Evolutionary conservation across 176 grass and related monocot genomes (phyloP).

Genomic region (Oryza australiensis): DNA sequence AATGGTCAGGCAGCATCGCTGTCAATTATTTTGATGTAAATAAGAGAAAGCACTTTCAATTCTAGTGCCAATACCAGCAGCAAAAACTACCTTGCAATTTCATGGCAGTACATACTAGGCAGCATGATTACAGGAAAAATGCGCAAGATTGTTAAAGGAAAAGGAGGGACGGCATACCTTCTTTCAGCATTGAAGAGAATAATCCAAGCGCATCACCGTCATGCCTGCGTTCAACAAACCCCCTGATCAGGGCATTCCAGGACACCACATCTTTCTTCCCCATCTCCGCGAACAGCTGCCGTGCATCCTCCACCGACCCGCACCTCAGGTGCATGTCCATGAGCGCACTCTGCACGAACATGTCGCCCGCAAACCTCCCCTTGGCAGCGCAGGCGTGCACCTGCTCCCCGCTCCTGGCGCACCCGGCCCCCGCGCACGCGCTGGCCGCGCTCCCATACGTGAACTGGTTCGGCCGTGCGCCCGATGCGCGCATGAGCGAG

Average conservation of each 20-base stretch:
- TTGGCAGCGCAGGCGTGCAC: constrained; percentile 61
- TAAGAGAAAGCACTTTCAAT: not conserved
- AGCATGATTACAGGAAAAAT: not conserved
- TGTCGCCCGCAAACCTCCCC: constrained; percentile 58
- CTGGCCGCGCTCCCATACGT: constrained; percentile 56
- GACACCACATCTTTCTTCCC: constrained; percentile 63
- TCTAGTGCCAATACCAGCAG: not conserved
- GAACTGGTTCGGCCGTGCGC: constrained; percentile 63
- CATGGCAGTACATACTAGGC: not conserved
- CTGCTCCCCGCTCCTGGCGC: constrained; percentile 59
- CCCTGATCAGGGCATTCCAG: constrained; percentile 79
- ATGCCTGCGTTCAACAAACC: constrained; percentile 52
- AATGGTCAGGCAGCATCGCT: constrained; percentile 68
- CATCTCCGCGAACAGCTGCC: constrained; percentile 54
- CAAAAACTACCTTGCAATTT: not conserved
- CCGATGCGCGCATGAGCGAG: constrained; percentile 39
- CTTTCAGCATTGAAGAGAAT: constrained; percentile 56
- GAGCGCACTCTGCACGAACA: constrained; percentile 79
- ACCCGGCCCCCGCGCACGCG: constrained; percentile 39
- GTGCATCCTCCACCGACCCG: constrained; percentile 46
- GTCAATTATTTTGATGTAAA: constrained; percentile 25
- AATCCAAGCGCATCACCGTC: constrained; percentile 43
- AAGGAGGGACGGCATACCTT: constrained; percentile 43
- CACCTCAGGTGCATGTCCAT: constrained; percentile 77
- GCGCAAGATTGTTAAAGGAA: not conserved